phyloP scores from a whole-genome alignment of 768 basidiomycete genomes.

The Phanerochaete sordida region DNA sequence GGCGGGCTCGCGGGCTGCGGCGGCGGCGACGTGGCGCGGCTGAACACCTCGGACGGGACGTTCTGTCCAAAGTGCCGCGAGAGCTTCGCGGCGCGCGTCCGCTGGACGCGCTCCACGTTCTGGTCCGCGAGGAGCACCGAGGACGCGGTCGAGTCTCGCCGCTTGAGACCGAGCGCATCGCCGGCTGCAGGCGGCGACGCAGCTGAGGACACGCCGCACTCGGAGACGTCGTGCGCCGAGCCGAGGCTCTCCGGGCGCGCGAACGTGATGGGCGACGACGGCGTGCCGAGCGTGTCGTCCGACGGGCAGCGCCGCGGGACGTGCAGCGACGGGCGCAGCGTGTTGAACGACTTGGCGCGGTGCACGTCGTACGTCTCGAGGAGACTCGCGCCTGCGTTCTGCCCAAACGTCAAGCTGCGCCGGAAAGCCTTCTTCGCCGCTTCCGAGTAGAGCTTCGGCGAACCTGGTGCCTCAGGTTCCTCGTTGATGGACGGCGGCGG shows the following conservation, averaged over 20 bases:
- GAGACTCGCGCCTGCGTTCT: background rate
- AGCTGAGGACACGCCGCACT: background rate
- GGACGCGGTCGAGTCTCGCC: slow-evolving; percentile 12
- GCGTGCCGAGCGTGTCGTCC: background rate
- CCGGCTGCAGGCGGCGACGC: background rate
- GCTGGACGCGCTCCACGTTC: slow-evolving; percentile 24
- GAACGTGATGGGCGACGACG: slow-evolving; percentile 16
- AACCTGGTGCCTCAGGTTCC: too few species aligned
- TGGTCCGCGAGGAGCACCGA: slow-evolving; percentile 14
- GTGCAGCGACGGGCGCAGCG: slow-evolving; percentile 19
- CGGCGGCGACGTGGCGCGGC: slow-evolving; percentile 19
- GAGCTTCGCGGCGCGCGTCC: slow-evolving; percentile 33
- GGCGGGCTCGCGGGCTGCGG: background rate
- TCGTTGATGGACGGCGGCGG: background rate
- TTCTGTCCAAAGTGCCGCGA: slow-evolving; percentile 35
- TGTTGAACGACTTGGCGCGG: slow-evolving; percentile 19
- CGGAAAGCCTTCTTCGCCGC: slow-evolving; percentile 10
- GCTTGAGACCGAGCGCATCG: background rate
- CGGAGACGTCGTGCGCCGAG: background rate
- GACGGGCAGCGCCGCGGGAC: background rate
- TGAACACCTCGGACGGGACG: slow-evolving; percentile 33
- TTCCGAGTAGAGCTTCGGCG: background rate
- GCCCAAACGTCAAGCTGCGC: slow-evolving; percentile 19
- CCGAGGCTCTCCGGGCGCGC: background rate
- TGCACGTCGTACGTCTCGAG: slow-evolving; percentile 9